phyloP scores from a whole-genome alignment of 371 early-diverging fungal genomes.

The Actinomortierella wolfii region DNA sequence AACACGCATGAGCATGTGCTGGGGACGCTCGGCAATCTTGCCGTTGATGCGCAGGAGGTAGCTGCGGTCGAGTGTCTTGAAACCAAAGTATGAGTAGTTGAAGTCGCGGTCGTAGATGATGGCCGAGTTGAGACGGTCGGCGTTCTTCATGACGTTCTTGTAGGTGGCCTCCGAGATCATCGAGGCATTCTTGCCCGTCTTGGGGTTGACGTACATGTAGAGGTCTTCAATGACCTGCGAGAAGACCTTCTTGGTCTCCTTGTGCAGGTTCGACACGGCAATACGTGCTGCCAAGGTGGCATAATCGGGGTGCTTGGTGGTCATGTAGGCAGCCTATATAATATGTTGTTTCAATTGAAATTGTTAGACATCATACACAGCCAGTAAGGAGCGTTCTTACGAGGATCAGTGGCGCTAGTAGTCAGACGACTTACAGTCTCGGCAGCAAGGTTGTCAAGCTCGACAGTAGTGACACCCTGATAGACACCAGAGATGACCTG shows the following conservation, averaged over 20 bases:
- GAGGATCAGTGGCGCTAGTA: background rate
- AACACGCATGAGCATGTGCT: slow-evolving; percentile 99
- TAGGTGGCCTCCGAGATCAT: slow-evolving; percentile 87
- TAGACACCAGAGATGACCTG: slow-evolving; percentile 95
- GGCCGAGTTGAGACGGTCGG: slow-evolving; percentile 86
- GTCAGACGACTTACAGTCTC: slow-evolving; percentile 71
- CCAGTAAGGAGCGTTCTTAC: no score
- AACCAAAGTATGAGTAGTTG: slow-evolving; percentile 98
- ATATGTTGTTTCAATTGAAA: no score
- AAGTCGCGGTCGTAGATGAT: slow-evolving; percentile 97
- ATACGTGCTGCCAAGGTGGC: slow-evolving; percentile 97
- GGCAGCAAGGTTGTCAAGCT: slow-evolving; percentile 96
- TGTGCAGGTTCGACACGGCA: slow-evolving; percentile 97
- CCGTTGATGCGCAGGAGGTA: slow-evolving; percentile 92
- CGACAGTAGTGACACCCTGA: slow-evolving; percentile 95
- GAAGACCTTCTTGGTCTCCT: slow-evolving; percentile 94
- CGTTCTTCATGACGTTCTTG: slow-evolving; percentile 73
- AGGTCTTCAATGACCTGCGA: slow-evolving; percentile 89
- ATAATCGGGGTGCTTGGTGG: slow-evolving; percentile 98
- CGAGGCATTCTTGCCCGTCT: slow-evolving; percentile 82
- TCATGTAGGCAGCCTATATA: slow-evolving; percentile 84
- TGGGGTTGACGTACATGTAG: slow-evolving; percentile 88
- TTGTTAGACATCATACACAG: no score
- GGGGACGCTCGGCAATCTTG: slow-evolving; percentile 94
- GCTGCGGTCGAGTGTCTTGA: slow-evolving; percentile 97